These are phyloP conservation scores for Kwoniella shandongensis DNA, from an alignment of 768 basidiomycete species.

Conservation along the genomic window DNA sequence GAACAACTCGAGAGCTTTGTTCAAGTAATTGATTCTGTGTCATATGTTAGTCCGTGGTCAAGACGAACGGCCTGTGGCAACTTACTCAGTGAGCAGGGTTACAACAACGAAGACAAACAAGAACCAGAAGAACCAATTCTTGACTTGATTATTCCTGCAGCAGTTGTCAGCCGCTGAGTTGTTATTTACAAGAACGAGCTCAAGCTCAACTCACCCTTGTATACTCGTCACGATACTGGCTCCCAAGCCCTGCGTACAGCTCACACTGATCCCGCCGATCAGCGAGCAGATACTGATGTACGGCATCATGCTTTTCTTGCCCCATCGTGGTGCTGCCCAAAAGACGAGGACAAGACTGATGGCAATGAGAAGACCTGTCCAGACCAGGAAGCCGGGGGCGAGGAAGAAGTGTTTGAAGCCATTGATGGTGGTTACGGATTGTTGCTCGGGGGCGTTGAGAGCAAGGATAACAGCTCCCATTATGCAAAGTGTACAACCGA, in stretches of 20 bases:
- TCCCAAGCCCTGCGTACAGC: conserved; percentile 88
- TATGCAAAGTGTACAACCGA: conserved; percentile 88
- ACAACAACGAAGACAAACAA: conserved; percentile 75
- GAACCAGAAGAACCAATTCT: conserved; percentile 65
- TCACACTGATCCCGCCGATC: conserved; percentile 72
- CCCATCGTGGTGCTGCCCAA: conserved; percentile 61
- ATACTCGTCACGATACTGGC: conserved; percentile 75
- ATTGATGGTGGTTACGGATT: conserved; percentile 48
- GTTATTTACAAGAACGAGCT: not conserved
- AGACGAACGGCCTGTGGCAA: no score
- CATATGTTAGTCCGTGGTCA: not conserved
- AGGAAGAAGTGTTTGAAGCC: conserved; percentile 78
- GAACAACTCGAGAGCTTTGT: conserved; percentile 91
- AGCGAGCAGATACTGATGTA: conserved; percentile 89
- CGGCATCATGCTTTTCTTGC: conserved; percentile 82
- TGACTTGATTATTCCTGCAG: conserved; percentile 65
- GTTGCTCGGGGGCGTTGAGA: conserved; percentile 64
- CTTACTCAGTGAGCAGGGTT: conserved; percentile 66
- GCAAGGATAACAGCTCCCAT: conserved; percentile 84
- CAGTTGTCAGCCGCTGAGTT: no score
- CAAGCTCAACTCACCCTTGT: conserved; percentile 46
- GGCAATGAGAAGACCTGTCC: conserved; percentile 58
- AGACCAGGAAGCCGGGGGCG: conserved; percentile 74
- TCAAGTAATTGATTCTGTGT: conserved; percentile 85
- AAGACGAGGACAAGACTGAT: conserved; percentile 29